phyloP scores from a whole-genome alignment of 2,329 filamentous ascomycete genomes.

The Botryotinia globosa region DNA sequence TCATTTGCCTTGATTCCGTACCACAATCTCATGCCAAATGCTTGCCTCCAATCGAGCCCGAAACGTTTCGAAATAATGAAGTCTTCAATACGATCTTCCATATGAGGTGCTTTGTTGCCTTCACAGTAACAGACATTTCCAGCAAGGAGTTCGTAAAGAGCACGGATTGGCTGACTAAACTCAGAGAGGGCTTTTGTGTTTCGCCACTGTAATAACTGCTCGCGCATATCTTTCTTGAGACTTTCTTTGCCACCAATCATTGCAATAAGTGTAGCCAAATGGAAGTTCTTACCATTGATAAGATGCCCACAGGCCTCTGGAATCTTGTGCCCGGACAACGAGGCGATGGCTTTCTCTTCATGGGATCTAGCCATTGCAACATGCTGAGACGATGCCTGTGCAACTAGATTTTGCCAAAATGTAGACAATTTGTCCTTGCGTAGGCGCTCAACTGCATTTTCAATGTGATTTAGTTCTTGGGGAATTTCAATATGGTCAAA shows the following conservation, averaged over 20 bases:
- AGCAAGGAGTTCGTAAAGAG: constrained; percentile 83
- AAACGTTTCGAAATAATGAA: constrained; percentile 85
- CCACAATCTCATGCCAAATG: constrained; percentile 88
- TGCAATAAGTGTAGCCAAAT: constrained; percentile 79
- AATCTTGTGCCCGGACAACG: constrained; percentile 74
- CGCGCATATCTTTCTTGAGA: constrained; percentile 69
- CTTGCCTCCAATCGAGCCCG: constrained; percentile 86
- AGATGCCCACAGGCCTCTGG: constrained; percentile 80
- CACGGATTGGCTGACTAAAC: constrained; percentile 77
- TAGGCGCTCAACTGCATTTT: constrained; percentile 40
- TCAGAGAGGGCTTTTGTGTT: constrained; percentile 81
- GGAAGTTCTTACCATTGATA: constrained; percentile 71
- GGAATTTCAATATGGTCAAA: constrained; percentile 67
- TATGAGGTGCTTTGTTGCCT: constrained; percentile 63
- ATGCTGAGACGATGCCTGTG: constrained; percentile 52
- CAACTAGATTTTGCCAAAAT: constrained; percentile 66
- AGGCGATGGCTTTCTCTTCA: constrained; percentile 81
- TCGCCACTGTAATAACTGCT: constrained; percentile 82
- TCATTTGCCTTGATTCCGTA: constrained; percentile 72
- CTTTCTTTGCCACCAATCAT: constrained; percentile 72
- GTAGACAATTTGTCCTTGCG: constrained; percentile 65
- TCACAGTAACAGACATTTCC: constrained; percentile 84
- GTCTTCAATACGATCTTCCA: constrained; percentile 75
- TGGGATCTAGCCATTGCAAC: constrained; percentile 58
- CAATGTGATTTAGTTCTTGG: constrained; percentile 41